These are phyloP conservation scores for Entophlyctis luteolus DNA, from an alignment of 192 early-diverging fungal genomes.

Conservation along the genomic window DNA sequence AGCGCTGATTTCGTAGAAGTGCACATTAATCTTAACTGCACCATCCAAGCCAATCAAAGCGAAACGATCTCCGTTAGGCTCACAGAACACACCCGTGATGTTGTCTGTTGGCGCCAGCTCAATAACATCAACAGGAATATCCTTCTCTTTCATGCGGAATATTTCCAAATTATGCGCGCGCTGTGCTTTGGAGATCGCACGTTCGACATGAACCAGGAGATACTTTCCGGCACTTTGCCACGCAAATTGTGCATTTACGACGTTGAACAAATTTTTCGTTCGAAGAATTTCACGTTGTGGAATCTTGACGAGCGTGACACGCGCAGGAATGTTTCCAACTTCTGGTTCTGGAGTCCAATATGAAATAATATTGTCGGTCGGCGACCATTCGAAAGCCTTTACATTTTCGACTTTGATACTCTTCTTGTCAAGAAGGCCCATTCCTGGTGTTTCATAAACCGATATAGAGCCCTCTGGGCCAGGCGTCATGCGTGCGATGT, in stretches of 20 bases:
- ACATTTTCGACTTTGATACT: conserved; percentile 68
- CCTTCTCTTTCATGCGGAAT: conserved; percentile 86
- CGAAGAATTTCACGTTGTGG: conserved; percentile 80
- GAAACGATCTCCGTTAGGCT: conserved; percentile 87
- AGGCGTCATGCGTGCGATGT: conserved; percentile 83
- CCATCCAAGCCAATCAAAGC: conserved; percentile 80
- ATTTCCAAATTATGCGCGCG: conserved; percentile 89
- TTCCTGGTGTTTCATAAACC: conserved; percentile 90
- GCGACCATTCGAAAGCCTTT: conserved; percentile 55
- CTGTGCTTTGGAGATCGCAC: conserved; percentile 88
- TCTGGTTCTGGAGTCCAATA: conserved; percentile 92
- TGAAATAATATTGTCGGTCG: conserved; percentile 63
- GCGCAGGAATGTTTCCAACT: conserved; percentile 89
- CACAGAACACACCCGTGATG: conserved; percentile 90
- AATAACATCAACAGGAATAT: conserved; percentile 93
- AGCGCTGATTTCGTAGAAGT: conserved; percentile 74
- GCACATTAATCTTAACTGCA: conserved; percentile 49
- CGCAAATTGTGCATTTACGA: conserved; percentile 72
- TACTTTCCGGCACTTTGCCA: conserved; percentile 90
- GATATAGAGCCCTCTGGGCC: conserved; percentile 63
- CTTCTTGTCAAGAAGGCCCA: conserved; percentile 93
- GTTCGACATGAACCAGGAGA: conserved; percentile 88
- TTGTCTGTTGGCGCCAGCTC: conserved; percentile 72
- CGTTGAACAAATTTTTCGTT: conserved; percentile 97
- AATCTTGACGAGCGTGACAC: conserved; percentile 86